phyloP scores from a whole-genome alignment of 306 rosid genomes.

The Lagenaria siceraria region DNA sequence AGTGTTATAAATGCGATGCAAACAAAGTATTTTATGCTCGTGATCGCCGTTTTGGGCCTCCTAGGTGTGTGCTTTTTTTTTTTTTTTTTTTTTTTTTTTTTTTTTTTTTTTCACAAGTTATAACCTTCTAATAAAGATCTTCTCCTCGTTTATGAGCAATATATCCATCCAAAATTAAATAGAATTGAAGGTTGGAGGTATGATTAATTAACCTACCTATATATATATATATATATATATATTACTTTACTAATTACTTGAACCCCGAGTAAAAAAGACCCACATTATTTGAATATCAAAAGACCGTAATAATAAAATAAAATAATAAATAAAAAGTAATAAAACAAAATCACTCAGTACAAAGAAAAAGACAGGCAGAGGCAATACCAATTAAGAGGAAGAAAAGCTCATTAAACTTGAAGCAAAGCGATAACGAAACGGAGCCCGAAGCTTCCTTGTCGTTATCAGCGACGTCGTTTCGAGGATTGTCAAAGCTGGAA shows the following conservation, averaged over 20 bases:
- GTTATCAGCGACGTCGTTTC: conserved; percentile 12
- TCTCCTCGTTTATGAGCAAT: no score
- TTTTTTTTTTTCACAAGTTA: no score
- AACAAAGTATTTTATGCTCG: no score
- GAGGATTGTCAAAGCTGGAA: conserved; percentile 63
- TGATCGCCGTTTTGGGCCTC: no score
- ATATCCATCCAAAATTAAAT: no score
- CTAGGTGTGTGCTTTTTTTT: no score
- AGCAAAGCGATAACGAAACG: conserved; percentile 6
- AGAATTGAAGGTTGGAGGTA: no score
- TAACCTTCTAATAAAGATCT: no score
- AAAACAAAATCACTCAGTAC: background rate
- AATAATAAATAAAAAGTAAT: background rate
- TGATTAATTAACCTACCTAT: no score
- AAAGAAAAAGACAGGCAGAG: background rate
- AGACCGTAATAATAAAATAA: background rate
- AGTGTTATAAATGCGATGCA: no score
- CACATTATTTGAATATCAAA: background rate
- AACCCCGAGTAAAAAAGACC: background rate
- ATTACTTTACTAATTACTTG: background rate
- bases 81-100: no score
- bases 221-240: no score
- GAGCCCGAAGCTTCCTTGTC: conserved; percentile 33
- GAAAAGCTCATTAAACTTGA: background rate
- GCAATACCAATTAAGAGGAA: background rate